A percentile compares a stretch with the other conserved stretches of the same genome.
phyloP scores from a whole-genome alignment of 306 rosid species.

The Gastrolobium bilobum region DNA sequence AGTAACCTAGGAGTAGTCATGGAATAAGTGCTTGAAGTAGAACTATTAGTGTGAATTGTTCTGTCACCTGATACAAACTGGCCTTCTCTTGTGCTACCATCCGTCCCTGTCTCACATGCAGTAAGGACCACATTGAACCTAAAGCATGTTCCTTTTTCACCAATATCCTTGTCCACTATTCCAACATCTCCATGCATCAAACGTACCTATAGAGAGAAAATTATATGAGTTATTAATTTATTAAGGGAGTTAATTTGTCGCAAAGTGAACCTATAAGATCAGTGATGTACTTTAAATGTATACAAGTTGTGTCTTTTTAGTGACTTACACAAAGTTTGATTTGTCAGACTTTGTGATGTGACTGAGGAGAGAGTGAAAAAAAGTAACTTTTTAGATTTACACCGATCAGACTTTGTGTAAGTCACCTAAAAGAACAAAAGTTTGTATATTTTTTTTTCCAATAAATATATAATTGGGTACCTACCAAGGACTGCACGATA shows the following conservation, averaged over 20 bases:
- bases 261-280: background rate
- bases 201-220: slow-evolving; percentile 57
- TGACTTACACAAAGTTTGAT: too few relatives aligned
- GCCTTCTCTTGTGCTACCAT: slow-evolving; percentile 42
- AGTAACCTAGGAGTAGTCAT: slow-evolving; percentile 48
- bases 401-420: too few relatives aligned
- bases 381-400: too few relatives aligned
- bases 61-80: slow-evolving; percentile 18
- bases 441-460: too few relatives aligned
- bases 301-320: too few relatives aligned
- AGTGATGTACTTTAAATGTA: too few relatives aligned
- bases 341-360: too few relatives aligned
- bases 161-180: slow-evolving; percentile 71
- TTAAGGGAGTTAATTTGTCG: background rate
- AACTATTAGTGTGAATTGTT: slow-evolving; percentile 47
- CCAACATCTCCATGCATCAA: slow-evolving; percentile 80
- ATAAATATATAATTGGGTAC: too few relatives aligned
- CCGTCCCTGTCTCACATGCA: slow-evolving; percentile 32
- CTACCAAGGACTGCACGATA: too few relatives aligned
- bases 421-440: too few relatives aligned
- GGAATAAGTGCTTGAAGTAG: slow-evolving; percentile 41
- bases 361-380: too few relatives aligned
- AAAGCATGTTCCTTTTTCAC: slow-evolving; percentile 74
- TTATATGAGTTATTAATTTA: background rate
- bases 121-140: slow-evolving; percentile 68